Evolutionary conservation across 2,329 filamentous ascomycete species (phyloP), one percentile per base, ranked within the genome.

Genomic region (Pseudogymnoascus sp.): DNA sequence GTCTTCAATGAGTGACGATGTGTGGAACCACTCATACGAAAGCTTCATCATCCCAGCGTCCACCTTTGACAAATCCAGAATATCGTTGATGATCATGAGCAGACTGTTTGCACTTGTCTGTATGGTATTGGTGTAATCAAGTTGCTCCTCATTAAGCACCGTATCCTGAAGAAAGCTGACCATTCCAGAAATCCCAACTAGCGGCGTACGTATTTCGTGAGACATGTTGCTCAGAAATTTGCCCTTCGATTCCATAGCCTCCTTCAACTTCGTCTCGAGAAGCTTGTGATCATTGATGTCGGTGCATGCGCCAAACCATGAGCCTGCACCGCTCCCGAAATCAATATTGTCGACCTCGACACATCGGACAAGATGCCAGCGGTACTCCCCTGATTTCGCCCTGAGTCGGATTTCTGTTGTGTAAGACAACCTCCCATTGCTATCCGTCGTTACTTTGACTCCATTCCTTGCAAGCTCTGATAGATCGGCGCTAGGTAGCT

Each of bases 181-280:
- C 86, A 96, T 97, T 62, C 93, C 93, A 11, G 93, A 93, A 66
- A 97, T 97, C 19, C 93, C 93, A 67, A 97, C 97, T 8, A 97
- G 80, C 0, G 93, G 93, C 1, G 93, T 97, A 65, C 93, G 86
- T 65, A 97, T 97, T 76, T 97, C 93, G 72, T 97, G 93, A 3
- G 93, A 97, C 93, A 97, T 97, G 76, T 97, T 97, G 77, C 93
- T 97, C 70, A 99, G 81, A 74, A 97, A 99, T 65, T 93, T 87
- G 38, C 91, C 88, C 76, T 97, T 99, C 6, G 92, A 93, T 71
- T 97, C 93, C 95, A 97, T 97, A 3, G 93, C 93, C 72, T 96
- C 93, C 75, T 97, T 97, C 47, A 97, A 79, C 71, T 96, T 95
- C 61, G 89, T 87, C 75, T 99, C 95, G 0, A 97, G 81, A 33